phyloP scores from a whole-genome alignment of 2,329 filamentous ascomycete species.

The Penicillium aurantiogriseum region DNA sequence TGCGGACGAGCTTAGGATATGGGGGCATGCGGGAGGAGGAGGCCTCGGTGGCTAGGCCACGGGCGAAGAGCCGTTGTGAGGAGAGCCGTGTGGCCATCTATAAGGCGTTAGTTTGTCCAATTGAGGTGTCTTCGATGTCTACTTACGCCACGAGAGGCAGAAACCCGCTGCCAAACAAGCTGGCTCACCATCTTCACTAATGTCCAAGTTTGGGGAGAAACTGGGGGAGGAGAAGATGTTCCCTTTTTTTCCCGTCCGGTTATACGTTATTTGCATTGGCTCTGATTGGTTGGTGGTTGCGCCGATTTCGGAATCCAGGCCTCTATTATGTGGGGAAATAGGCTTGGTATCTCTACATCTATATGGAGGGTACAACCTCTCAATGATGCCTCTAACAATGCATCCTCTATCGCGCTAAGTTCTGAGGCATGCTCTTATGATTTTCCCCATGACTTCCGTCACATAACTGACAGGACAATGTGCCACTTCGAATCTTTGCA shows the following conservation, averaged over 20 bases:
- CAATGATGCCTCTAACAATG: too few relatives aligned
- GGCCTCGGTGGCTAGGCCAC: conserved; percentile 40
- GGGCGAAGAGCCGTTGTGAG: conserved; percentile 30
- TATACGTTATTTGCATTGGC: conserved; percentile 21
- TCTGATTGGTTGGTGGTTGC: conserved; percentile 19
- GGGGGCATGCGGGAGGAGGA: conserved; percentile 64
- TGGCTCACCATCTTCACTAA: conserved; percentile 38
- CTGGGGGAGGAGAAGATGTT: conserved; percentile 18
- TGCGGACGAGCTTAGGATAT: conserved; percentile 77
- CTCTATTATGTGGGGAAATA: conserved; percentile 7
- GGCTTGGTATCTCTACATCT: neutral
- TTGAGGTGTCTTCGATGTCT: neutral
- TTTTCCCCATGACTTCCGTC: too few relatives aligned
- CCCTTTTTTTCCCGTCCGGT: conserved; percentile 17
- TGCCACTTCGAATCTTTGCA: neutral
- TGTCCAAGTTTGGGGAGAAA: conserved; percentile 18
- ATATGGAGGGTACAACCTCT: too few relatives aligned
- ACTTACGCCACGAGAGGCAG: conserved; percentile 40
- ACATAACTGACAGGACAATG: too few relatives aligned
- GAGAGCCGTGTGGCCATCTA: conserved; percentile 38
- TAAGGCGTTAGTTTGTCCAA: conserved; percentile 14
- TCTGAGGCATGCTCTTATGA: too few relatives aligned
- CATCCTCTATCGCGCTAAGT: too few relatives aligned
- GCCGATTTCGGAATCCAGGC: conserved; percentile 24
- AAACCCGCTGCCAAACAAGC: conserved; percentile 40